Base-by-base conservation (phyloP, 2,329 filamentous ascomycete genomes). In the Calonectria naviculata region DNA sequence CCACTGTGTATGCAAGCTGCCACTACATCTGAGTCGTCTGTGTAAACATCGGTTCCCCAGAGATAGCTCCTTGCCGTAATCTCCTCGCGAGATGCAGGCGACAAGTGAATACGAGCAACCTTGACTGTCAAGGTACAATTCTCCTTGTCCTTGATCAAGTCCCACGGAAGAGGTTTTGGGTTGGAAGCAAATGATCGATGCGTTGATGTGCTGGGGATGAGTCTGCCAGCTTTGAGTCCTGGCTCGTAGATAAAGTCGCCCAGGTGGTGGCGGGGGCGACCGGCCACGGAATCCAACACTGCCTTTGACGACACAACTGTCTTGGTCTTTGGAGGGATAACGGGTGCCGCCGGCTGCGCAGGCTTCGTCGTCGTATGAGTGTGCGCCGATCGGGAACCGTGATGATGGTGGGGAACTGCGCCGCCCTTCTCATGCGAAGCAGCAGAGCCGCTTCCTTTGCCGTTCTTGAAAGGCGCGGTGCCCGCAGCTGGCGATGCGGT, bases 21-120 rank as follows among this genome's bases (percentile, higher is more conserved):
- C 28, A 99, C 89, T 0, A 97, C 91, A 80, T 99, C 97, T 0
- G 95, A 98, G 82, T 99, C 97, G 77, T 99, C 97, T 0, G 95
- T 97, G 80, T 98, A 98, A 8, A 99, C 89, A 42, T 97, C 95
- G 0, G 95, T 97, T 1, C 97, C 97, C 95, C 96, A 99, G 0
- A 99, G 82, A 9, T 94, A 94, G 24, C 93, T 90, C 38, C 94
- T 90, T 9, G 91, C 85, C 13, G 95, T 97, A 63, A 98, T 95
- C 75, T 97, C 94, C 80, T 97, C 94, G 34, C 96, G 89, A 28
- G 93, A 90, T 9, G 87, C 84, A 0, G 90, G 83, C 10, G 90
- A 90, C 9, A 99, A 86, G 78, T 97, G 95, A 58, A 93, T 90
- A 31, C 93, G 91, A 2, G 95, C 93, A 8, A 99, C 92, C 77